Evolutionary conservation across 2,329 filamentous ascomycete genomes (phyloP).

Genomic region (Aschersonia sp.): DNA sequence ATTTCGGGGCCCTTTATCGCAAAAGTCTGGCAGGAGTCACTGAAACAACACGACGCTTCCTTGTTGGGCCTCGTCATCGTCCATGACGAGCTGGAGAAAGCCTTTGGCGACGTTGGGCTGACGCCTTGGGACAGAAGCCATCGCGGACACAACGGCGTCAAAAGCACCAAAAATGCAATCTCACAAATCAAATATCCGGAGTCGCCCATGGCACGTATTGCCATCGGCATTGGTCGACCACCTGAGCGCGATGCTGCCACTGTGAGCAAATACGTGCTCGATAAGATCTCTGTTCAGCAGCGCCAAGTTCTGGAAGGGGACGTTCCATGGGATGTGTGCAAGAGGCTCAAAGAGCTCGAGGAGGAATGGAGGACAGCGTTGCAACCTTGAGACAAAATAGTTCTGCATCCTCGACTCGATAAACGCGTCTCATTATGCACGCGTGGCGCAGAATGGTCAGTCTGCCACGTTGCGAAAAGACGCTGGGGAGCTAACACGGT

Average conservation of each 20-base stretch:
- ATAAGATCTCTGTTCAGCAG: constrained; percentile 43
- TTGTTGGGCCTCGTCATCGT: constrained; percentile 52
- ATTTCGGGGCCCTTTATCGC: constrained; percentile 58
- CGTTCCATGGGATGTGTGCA: constrained; percentile 36
- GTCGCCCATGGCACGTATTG: constrained; percentile 44
- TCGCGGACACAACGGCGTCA: constrained; percentile 63
- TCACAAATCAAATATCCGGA: constrained; percentile 23
- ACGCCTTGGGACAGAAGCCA: constrained; percentile 49
- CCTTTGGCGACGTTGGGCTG: constrained; percentile 52
- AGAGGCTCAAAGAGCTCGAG: constrained; percentile 32
- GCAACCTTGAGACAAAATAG: not conserved
- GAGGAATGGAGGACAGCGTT: constrained; percentile 16
- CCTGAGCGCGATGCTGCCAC: constrained; percentile 47
- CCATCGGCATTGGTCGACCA: constrained; percentile 80
- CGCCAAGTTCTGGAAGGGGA: constrained; percentile 33
- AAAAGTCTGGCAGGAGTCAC: constrained; percentile 46
- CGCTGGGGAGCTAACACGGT: too few relatives aligned
- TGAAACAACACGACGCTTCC: constrained; percentile 21
- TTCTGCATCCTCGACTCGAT: too few relatives aligned
- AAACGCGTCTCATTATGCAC: too few relatives aligned
- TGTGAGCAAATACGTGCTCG: constrained; percentile 68
- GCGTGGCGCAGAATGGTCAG: too few relatives aligned
- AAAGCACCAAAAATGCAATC: constrained; percentile 44
- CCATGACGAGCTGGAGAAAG: constrained; percentile 76
- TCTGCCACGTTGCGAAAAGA: too few relatives aligned